Percentiles rank a stretch among this genome's conserved stretches.
Evolutionary conservation across 805 yeast genomes (phyloP).

Genomic region (Lipomyces yamanashiensis): DNA sequence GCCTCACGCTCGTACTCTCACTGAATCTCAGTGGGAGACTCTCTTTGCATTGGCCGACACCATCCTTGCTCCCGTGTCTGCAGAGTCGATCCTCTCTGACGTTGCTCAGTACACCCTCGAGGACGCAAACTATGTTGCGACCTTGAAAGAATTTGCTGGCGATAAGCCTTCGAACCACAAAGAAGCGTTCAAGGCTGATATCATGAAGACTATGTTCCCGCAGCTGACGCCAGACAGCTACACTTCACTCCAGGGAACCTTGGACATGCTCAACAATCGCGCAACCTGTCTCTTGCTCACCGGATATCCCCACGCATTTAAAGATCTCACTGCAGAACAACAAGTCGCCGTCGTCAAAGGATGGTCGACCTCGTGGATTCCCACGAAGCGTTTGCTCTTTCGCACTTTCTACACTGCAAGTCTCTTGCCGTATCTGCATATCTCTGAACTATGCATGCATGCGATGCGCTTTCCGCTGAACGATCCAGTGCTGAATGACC

Average conservation of each 20-base stretch:
- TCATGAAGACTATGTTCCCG: background rate
- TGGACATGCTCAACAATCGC: slow-evolving; percentile 1
- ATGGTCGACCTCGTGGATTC: slow-evolving; percentile 52
- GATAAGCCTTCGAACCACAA: slow-evolving; percentile 13
- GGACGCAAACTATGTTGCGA: background rate
- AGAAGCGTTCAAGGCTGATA: background rate
- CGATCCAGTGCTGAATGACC: slow-evolving; percentile 42
- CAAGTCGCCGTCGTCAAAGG: slow-evolving; percentile 45
- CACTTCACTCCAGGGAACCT: background rate
- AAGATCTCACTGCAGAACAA: slow-evolving; percentile 47
- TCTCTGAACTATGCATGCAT: slow-evolving; percentile 46
- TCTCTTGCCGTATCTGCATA: slow-evolving; percentile 41
- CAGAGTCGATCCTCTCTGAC: background rate
- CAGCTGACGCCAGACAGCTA: background rate
- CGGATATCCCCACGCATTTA: slow-evolving; percentile 14
- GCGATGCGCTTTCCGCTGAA: slow-evolving; percentile 50
- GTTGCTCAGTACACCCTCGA: slow-evolving; percentile 6
- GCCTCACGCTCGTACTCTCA: background rate
- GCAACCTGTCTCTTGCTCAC: slow-evolving; percentile 15
- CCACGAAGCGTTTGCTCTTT: slow-evolving; percentile 47
- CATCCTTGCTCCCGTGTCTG: slow-evolving; percentile 13
- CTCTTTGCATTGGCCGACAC: slow-evolving; percentile 30
- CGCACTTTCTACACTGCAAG: slow-evolving; percentile 43
- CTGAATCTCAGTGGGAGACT: slow-evolving; percentile 23
- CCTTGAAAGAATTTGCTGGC: background rate